phyloP scores from a whole-genome alignment of 805 yeast species.

The Lipomyces starkeyi region DNA sequence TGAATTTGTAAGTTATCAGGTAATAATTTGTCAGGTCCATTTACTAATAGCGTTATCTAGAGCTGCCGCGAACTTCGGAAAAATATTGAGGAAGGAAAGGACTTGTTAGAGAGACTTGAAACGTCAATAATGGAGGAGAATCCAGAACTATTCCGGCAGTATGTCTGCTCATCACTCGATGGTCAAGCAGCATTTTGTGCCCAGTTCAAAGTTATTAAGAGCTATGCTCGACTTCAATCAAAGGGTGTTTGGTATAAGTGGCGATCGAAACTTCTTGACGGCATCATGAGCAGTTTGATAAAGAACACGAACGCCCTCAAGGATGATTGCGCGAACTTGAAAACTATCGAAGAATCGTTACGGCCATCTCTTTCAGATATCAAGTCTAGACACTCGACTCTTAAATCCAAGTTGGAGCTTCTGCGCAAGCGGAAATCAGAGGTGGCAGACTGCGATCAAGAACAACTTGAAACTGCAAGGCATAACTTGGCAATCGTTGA shows the following conservation, averaged over 20 bases:
- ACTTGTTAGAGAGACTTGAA: constrained; percentile 55
- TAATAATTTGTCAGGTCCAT: background rate
- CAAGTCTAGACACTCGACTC: constrained; percentile 25
- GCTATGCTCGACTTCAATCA: constrained; percentile 59
- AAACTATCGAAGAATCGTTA: constrained; percentile 22
- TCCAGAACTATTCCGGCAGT: constrained; percentile 58
- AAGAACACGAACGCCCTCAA: constrained; percentile 36
- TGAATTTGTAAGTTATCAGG: constrained; percentile 47
- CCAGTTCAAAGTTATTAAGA: constrained; percentile 58
- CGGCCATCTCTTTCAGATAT: constrained; percentile 27
- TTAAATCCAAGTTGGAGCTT: constrained; percentile 35
- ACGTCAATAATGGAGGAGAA: constrained; percentile 54
- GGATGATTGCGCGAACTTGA: constrained; percentile 34
- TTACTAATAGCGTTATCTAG: constrained; percentile 8
- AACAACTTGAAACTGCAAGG: constrained; percentile 31
- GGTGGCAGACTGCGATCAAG: constrained; percentile 34
- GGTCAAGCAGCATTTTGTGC: constrained; percentile 53
- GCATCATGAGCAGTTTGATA: constrained; percentile 48
- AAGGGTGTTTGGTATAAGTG: constrained; percentile 66
- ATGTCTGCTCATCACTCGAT: constrained; percentile 50
- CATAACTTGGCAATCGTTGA: constrained; percentile 28
- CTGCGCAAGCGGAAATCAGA: constrained; percentile 30
- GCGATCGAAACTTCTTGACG: constrained; percentile 59
- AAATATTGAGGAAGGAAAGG: constrained; percentile 57
- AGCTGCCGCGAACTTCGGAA: constrained; percentile 60